These are phyloP conservation scores for Populus hybrid DNA, from an alignment of 441 rosid species.

Conservation along the genomic window DNA sequence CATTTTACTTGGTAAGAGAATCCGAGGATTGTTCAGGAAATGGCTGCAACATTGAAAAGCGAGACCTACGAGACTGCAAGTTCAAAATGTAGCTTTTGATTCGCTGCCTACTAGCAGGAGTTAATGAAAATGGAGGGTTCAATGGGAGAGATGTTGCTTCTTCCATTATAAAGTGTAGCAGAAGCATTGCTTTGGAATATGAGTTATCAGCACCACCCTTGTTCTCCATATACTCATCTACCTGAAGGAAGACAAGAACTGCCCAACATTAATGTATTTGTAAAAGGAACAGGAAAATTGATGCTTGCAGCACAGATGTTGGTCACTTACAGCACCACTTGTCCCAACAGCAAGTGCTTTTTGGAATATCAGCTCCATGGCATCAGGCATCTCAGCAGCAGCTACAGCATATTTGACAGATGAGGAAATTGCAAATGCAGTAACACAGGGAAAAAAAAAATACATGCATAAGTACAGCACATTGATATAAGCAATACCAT, in stretches of 20 bases:
- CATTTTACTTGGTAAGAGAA: slow-evolving; percentile 18
- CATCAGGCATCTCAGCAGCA: slow-evolving; percentile 72
- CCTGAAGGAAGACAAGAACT: slow-evolving; percentile 34
- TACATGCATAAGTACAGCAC: neutral
- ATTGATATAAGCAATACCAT: slow-evolving; percentile 43
- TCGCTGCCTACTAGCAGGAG: slow-evolving; percentile 45
- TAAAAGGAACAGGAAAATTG: neutral
- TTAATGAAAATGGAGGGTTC: slow-evolving; percentile 55
- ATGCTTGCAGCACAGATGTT: neutral
- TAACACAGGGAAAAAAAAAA: neutral
- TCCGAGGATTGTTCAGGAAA: slow-evolving; percentile 14
- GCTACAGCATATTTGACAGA: slow-evolving; percentile 37
- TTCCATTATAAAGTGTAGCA: slow-evolving; percentile 61
- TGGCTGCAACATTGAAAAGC: slow-evolving; percentile 29
- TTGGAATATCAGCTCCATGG: slow-evolving; percentile 68
- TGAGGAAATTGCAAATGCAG: slow-evolving; percentile 13
- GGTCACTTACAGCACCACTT: slow-evolving; percentile 61
- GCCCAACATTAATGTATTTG: neutral
- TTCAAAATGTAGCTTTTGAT: slow-evolving; percentile 52
- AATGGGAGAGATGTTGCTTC: slow-evolving; percentile 64
- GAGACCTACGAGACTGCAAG: slow-evolving; percentile 55
- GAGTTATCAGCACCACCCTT: slow-evolving; percentile 45
- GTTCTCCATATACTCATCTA: slow-evolving; percentile 59
- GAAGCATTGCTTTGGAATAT: slow-evolving; percentile 70
- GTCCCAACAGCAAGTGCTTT: slow-evolving; percentile 55